Base-by-base conservation (phyloP, 345 rosid species). In the Gossypium anomalum region DNA sequence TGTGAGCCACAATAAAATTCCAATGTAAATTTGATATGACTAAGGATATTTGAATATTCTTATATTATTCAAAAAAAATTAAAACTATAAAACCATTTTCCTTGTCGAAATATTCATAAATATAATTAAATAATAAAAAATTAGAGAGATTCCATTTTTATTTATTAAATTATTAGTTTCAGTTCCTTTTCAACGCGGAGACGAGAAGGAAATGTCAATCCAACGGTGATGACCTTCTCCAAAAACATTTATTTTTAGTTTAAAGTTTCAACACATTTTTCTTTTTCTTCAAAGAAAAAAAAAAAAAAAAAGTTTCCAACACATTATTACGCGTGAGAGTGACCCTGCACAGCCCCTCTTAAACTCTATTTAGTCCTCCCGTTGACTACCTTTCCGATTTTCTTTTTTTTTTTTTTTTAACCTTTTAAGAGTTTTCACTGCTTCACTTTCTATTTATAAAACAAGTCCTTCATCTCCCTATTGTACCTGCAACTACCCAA, bases 211-310 rank as follows among this genome's bases (percentile, higher is more conserved):
- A 61, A 61, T 27, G 10, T 7, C 43, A 61, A 27, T 29, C 75
- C 5, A 2, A 79, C 60, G 81, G 78, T 52, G 59, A 14, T 45
- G 11, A 69, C 15, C 17, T 44, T 45, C 55, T 15, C 58, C 19
- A 16, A 25, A 29, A 27, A 27, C 34, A 27, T 27, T 27, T 27
- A 27, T 27, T 27, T 2, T 27, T 27, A 27, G 34, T 27, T 27
- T 3, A 27, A 27, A 2, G 29, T 27, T 27, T 27, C 29, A 27
- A 27, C 29, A 27, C 3, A 27, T 2, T 27, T 27, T 27, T 27
- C 29, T 27, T 27, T 27, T 13, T 45, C 55, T 67, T 5, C 17
- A 4, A 11, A 67, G 6, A 2, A 0, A 3, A 14, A 14, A 3
- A 52, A 17, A 52, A 17, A 52, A 1, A 16, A 1, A 7, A 16